Evolutionary conservation across 1,284 basidiomycete genomes (phyloP).

Genomic region (Ceratobasidium sp.): DNA sequence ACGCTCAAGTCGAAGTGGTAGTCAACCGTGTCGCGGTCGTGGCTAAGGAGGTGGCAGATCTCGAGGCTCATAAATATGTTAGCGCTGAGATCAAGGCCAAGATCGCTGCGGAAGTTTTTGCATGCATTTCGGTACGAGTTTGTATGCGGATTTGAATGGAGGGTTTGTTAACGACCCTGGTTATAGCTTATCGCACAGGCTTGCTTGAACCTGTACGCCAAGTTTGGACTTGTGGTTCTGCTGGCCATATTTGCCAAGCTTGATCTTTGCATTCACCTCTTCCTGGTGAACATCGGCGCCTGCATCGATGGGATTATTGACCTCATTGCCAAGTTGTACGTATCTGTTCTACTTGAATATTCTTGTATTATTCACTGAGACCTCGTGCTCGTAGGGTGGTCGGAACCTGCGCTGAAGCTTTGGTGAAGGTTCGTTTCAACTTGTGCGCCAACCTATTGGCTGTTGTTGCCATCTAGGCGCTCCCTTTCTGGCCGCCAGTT

Average conservation of each 20-base stretch:
- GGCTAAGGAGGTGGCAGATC: neutral
- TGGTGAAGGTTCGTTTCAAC: neutral
- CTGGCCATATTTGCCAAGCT: neutral
- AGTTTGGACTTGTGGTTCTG: neutral
- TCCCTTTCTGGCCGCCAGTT: too few species aligned
- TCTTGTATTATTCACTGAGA: neutral
- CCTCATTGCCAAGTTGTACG: constrained; percentile 1
- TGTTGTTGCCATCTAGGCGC: neutral
- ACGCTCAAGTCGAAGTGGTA: neutral
- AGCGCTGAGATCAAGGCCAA: neutral
- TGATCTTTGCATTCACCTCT: neutral
- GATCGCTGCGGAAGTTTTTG: neutral
- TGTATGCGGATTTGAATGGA: neutral
- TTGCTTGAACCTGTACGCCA: neutral
- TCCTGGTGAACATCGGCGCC: neutral
- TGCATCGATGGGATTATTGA: neutral
- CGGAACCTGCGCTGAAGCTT: neutral
- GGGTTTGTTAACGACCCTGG: neutral
- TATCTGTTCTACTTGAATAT: neutral
- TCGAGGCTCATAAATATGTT: neutral
- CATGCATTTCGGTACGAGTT: neutral
- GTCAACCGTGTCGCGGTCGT: neutral
- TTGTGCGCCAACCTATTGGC: neutral
- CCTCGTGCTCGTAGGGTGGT: neutral
- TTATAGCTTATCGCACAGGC: neutral